Conservation (phyloP, 2,329 filamentous ascomycete species). For the Fusarium floridanum region DNA sequence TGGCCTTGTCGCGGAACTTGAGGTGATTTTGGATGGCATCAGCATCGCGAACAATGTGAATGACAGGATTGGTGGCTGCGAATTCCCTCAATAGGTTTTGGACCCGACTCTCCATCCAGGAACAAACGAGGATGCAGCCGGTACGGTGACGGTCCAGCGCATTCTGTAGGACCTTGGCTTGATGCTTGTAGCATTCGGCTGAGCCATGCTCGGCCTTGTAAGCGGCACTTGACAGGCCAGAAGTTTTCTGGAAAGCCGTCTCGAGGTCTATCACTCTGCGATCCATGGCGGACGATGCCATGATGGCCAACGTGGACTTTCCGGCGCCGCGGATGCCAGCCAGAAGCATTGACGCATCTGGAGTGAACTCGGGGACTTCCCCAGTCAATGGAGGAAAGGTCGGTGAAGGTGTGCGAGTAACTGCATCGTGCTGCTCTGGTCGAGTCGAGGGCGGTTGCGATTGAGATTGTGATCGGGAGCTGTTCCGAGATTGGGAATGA, state of each 20-base stretch:
- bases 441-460: conserved; percentile 27
- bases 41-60: conserved; percentile 76
- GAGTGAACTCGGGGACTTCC: conserved; percentile 60
- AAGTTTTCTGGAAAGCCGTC: conserved; percentile 73
- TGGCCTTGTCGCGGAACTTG: conserved; percentile 65
- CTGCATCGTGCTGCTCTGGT: conserved; percentile 36
- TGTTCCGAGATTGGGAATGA: conserved; percentile 21
- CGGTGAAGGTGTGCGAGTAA: conserved; percentile 45
- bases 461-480: conserved; percentile 19
- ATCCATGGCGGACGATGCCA: conserved; percentile 78
- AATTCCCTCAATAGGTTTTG: conserved; percentile 73
- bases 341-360: conserved; percentile 78
- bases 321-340: conserved; percentile 80
- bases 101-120: conserved; percentile 75
- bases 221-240: conserved; percentile 70
- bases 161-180: conserved; percentile 71
- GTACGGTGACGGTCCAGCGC: conserved; percentile 70
- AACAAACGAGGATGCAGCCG: conserved; percentile 78
- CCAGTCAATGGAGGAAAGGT: conserved; percentile 42
- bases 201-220: conserved; percentile 75
- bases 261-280: conserved; percentile 78
- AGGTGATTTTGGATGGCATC: conserved; percentile 75
- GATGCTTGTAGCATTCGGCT: conserved; percentile 72
- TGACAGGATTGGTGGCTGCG: conserved; percentile 74
- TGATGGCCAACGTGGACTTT: conserved; percentile 81